Evolutionary conservation across 768 basidiomycete species (phyloP).

Genomic region (Lactarius hengduanensis): DNA sequence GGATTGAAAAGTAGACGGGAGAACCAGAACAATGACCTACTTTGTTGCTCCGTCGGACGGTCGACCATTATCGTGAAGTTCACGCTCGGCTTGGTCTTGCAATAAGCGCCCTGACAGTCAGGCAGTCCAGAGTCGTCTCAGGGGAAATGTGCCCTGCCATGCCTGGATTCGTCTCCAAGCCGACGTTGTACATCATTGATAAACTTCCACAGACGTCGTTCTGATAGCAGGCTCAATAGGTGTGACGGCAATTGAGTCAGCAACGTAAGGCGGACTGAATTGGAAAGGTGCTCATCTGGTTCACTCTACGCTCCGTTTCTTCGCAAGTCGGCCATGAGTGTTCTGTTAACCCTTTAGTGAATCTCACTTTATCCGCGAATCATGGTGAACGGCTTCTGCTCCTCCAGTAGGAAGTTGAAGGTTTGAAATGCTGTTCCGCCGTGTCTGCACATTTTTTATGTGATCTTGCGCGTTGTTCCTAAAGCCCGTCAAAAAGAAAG

Average conservation of each 20-base stretch:
- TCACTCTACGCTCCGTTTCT: background rate
- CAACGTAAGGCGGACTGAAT: background rate
- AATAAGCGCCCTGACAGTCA: background rate
- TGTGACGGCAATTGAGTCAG: background rate
- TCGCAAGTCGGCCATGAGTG: background rate
- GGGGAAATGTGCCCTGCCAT: background rate
- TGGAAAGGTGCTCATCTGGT: background rate
- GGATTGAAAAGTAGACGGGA: background rate
- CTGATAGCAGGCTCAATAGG: background rate
- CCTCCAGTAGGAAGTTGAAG: background rate
- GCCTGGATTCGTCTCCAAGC: background rate
- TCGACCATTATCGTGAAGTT: no score
- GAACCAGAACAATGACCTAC: background rate
- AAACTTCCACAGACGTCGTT: background rate
- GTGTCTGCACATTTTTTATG: background rate
- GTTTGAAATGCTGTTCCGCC: background rate
- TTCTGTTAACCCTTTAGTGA: background rate
- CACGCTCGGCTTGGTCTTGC: background rate
- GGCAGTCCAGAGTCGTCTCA: background rate
- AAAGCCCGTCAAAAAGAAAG: background rate
- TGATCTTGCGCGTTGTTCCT: background rate
- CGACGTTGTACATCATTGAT: background rate
- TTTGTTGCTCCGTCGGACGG: background rate
- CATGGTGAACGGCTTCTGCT: background rate
- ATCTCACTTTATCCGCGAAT: background rate